Evolutionary conservation across 208 protist species (phyloP), one percentile per base, ranked within the genome.

Genomic region (Crithidia thermophila): DNA sequence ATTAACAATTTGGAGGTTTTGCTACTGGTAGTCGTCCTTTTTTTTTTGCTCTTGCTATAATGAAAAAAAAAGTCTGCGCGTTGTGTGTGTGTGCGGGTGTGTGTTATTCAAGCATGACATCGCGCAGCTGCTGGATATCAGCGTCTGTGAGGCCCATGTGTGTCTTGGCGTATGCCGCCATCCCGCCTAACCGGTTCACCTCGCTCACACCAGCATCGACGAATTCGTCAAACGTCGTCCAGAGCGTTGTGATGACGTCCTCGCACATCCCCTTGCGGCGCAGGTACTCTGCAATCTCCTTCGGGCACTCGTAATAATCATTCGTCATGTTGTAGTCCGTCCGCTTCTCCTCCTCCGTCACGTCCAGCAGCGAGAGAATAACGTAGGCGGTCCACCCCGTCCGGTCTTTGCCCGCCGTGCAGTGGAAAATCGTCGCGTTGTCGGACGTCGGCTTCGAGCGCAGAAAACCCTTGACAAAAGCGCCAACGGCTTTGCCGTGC

Each of bases 391-490:
- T 49, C 49, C 75, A 63, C 11, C 79, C 75, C 18, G 75, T 85
- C 14, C 79, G 62, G 55, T 85, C 79, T 30, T 81, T 85, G 31
- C 79, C 79, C 1, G 79, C 77, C 0, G 79, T 82, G 75, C 79
- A 85, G 71, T 85, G 79, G n/a, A 85, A 52, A 39, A 82, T 31
- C 14, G 55, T 39, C 5, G 77, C 71, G 49, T 67, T 75, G 49
- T 75, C 60, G 3, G 65, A 2, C 13, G 63, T 62, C 30, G 56
- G 39, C 9, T 71, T 53, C 16, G 45, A 37, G 33, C 40, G 28
- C 23, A 83, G 49, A 33, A 83, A 49, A 20, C 51, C 63, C 47
- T 76, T 74, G 33, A 83, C 59, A 21, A 83, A 45, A 13, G 11
- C 43, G 3, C 77, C 77, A 33, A 74, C 49, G n/a, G 64, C 62